Base-by-base conservation (phyloP, 2,329 filamentous ascomycete genomes). In the Sporothrix brasiliensis region DNA sequence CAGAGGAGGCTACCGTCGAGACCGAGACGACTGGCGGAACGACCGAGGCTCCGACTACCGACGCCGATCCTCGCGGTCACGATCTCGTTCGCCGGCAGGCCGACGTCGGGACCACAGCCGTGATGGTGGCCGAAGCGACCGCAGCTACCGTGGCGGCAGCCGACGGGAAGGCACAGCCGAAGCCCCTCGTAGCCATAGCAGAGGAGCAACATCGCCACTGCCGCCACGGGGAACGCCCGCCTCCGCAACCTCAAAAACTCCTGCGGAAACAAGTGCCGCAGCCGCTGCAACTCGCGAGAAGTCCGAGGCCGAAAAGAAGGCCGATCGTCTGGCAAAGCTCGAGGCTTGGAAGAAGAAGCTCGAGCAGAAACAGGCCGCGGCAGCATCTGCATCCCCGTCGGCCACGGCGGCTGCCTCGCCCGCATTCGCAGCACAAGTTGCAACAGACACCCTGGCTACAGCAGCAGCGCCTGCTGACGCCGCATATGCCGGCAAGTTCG, bases 311-410 rank as follows among this genome's bases (percentile, higher is more conserved):
- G 89, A 93, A 66, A 93, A 91, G 77, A 92, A 94, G 79, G 91
- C 90, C 66, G 92, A 94, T 79, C 85, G 92, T 73, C 84, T 93
- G 56, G 92, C 92, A 39, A 94, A 92, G 78, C 81, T 97, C 39
- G 92, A 94, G 78, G 92, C 92, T 70, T 97, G 93, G 94, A 97
- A 97, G 81, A 91, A 93, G 80, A 94, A 94, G 80, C 90, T 93
- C 78, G 91, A 92, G 74, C 88, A 89, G 77, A 90, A 90, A 75
- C 90, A 90, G 75, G 81, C 81, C 67, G 81, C 82, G 65, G 79
- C 75, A 49, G 80, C 80, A 65, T 81, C 83, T 66, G 83, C 85
- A 71, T 83, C 85, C 21, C 80, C 61, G 44, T 24, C 61, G 2
- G 58, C n/a, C n/a, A 27, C 82, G 47, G 85, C 86, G 39, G 83